These are phyloP conservation scores for Aeminium ludgeri DNA, from an alignment of 495 filamentous ascomycete genomes.

Conservation along the genomic window DNA sequence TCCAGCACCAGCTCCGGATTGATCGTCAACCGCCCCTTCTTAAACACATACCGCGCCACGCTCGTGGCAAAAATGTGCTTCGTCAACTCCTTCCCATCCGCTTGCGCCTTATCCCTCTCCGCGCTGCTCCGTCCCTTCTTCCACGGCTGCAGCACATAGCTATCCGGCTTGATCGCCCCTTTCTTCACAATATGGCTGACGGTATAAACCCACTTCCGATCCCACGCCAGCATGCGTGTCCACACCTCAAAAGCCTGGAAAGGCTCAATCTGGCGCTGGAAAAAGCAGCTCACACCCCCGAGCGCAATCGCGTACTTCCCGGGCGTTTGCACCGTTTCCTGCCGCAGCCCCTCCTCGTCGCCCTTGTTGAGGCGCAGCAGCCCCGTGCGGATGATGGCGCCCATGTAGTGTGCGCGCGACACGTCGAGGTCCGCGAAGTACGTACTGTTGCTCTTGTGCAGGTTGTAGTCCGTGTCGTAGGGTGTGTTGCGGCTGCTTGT, in stretches of 20 bases:
- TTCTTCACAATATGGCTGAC: slow-evolving; percentile 53
- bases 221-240: slow-evolving; percentile 53
- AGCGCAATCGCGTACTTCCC: slow-evolving; percentile 42
- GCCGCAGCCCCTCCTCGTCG: slow-evolving; percentile 14
- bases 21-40: slow-evolving; percentile 71
- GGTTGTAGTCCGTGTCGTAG: slow-evolving; percentile 64
- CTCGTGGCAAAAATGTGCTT: slow-evolving; percentile 49
- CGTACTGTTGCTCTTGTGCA: slow-evolving; percentile 66
- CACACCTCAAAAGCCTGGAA: slow-evolving; percentile 50
- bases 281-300: slow-evolving; percentile 47
- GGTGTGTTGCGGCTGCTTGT: slow-evolving; percentile 40
- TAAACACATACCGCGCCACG: slow-evolving; percentile 77
- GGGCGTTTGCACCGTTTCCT: slow-evolving; percentile 5
- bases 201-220: slow-evolving; percentile 71
- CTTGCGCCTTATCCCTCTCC: slow-evolving; percentile 13
- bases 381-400: slow-evolving; percentile 40
- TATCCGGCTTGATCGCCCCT: slow-evolving; percentile 34
- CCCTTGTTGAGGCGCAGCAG: slow-evolving; percentile 25
- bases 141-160: slow-evolving; percentile 32
- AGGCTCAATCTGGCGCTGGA: slow-evolving; percentile 51
- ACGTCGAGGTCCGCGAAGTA: slow-evolving; percentile 63
- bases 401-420: slow-evolving; percentile 45
- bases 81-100: slow-evolving; percentile 17
- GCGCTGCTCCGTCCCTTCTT: slow-evolving; percentile 17
- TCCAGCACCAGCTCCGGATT: slow-evolving; percentile 61